Evolutionary conservation across 1,284 basidiomycete genomes (phyloP).

Genomic region (Trichosporon asahii): DNA sequence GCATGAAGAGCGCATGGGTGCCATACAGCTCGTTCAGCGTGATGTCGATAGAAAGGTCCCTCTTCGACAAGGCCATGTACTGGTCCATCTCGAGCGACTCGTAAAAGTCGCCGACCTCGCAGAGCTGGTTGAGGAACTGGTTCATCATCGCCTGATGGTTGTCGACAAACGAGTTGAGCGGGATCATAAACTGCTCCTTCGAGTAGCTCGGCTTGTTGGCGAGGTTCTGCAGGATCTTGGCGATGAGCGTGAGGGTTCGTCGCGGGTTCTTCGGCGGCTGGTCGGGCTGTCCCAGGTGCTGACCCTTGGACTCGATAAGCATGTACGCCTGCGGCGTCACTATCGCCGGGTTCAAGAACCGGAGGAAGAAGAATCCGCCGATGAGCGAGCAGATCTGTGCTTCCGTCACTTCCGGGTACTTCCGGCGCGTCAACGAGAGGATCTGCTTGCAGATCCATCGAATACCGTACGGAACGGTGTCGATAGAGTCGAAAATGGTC

Average conservation of each 20-base stretch:
- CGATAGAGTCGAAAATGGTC: slow-evolving; percentile 98
- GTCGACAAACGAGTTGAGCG: slow-evolving; percentile 96
- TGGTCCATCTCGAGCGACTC: slow-evolving; percentile 98
- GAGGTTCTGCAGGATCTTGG: slow-evolving; percentile 98
- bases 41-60: slow-evolving; percentile 95
- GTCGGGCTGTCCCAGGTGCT: not conserved
- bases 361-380: slow-evolving; percentile 98
- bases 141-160: slow-evolving; percentile 97
- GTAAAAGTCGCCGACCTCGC: slow-evolving; percentile 99
- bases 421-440: slow-evolving; percentile 89
- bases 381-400: slow-evolving; percentile 97
- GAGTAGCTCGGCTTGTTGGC: slow-evolving; percentile 98
- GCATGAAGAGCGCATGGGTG: slow-evolving; percentile 88
- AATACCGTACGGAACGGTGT: slow-evolving; percentile 96
- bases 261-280: slow-evolving; percentile 96
- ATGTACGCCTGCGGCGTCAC: slow-evolving; percentile 99
- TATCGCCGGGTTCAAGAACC: slow-evolving; percentile 99
- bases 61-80: slow-evolving; percentile 99
- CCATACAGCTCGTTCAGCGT: slow-evolving; percentile 99
- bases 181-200: slow-evolving; percentile 98
- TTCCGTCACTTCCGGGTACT: slow-evolving; percentile 96
- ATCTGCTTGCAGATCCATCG: slow-evolving; percentile 99
- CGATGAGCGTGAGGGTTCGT: slow-evolving; percentile 92
- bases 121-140: slow-evolving; percentile 90
- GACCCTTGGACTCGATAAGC: slow-evolving; percentile 75